A percentile compares a stretch with the other conserved stretches of the same genome.
These are phyloP conservation scores for Paecilomyces dactylethromorphus DNA, from an alignment of 2,329 filamentous ascomycete species.

Conservation along the genomic window DNA sequence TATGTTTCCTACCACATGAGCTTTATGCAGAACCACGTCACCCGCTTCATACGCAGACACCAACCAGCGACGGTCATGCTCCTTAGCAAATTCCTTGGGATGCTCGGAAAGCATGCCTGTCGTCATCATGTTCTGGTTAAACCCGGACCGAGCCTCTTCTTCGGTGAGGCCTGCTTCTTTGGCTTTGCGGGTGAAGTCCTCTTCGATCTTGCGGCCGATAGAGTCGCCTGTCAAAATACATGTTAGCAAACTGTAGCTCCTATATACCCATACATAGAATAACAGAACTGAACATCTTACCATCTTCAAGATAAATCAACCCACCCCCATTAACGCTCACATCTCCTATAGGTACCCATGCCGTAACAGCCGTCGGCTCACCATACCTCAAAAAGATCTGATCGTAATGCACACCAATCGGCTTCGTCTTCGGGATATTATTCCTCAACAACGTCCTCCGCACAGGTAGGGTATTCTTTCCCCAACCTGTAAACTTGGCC, in stretches of 20 bases:
- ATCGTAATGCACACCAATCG: slow-evolving; percentile 56
- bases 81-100: slow-evolving; percentile 39
- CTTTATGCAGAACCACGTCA: slow-evolving; percentile 41
- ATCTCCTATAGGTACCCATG: slow-evolving; percentile 53
- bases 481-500: slow-evolving; percentile 49
- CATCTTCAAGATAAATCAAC: slow-evolving; percentile 52
- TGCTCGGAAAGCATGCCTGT: slow-evolving; percentile 48
- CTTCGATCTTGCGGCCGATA: slow-evolving; percentile 46
- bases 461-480: slow-evolving; percentile 40
- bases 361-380: slow-evolving; percentile 49
- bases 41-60: slow-evolving; percentile 50
- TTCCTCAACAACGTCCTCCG: slow-evolving; percentile 49
- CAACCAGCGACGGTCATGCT: slow-evolving; percentile 43
- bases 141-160: slow-evolving; percentile 46
- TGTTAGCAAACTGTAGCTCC: not conserved
- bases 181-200: slow-evolving; percentile 35
- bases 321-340: slow-evolving; percentile 50
- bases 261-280: not conserved
- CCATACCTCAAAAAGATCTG: slow-evolving; percentile 53
- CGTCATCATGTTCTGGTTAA: slow-evolving; percentile 55
- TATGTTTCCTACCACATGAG: slow-evolving; percentile 24
- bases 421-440: slow-evolving; percentile 51
- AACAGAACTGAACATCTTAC: slow-evolving; percentile 7
- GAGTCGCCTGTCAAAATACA: slow-evolving; percentile 26
- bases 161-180: slow-evolving; percentile 44